phyloP scores from a whole-genome alignment of 805 yeast species.

The Naumovozyma castellii region DNA sequence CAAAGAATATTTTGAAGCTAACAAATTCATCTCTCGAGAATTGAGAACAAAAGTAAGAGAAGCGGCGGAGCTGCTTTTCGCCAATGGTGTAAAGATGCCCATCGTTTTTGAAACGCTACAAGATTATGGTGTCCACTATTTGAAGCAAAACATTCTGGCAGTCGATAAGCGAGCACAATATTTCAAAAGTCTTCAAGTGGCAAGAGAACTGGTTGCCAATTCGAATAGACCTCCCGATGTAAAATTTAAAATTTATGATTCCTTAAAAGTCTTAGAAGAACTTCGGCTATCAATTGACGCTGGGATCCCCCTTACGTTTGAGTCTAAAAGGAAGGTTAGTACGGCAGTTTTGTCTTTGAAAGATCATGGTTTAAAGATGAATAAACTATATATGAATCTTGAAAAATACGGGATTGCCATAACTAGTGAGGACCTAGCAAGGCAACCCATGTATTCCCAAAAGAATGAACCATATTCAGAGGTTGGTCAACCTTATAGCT shows the following conservation, averaged over 20 bases:
- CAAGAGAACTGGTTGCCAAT: conserved; percentile 18
- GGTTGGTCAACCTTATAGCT: neutral
- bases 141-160: conserved; percentile 8
- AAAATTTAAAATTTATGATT: conserved; percentile 13
- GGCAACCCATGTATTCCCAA: neutral
- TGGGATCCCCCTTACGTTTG: conserved; percentile 19
- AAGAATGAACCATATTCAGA: neutral
- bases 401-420: conserved; percentile 14
- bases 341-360: conserved; percentile 16
- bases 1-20: conserved; percentile 13
- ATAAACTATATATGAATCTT: conserved; percentile 20
- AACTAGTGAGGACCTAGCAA: conserved; percentile 7
- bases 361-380: conserved; percentile 26
- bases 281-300: conserved; percentile 20
- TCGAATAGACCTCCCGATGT: conserved; percentile 13
- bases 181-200: conserved; percentile 23
- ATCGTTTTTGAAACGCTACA: conserved; percentile 20
- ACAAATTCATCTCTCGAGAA: conserved; percentile 5
- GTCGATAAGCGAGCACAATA: conserved; percentile 20
- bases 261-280: conserved; percentile 12
- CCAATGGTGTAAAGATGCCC: conserved; percentile 26
- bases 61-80: conserved; percentile 18
- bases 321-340: conserved; percentile 11
- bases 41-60: conserved; percentile 12
- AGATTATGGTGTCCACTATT: conserved; percentile 20